Evolutionary conservation across 1,139 yeast species (phyloP), one percentile per base, ranked within the genome.

Genomic region (Nematodospora anomalae): DNA sequence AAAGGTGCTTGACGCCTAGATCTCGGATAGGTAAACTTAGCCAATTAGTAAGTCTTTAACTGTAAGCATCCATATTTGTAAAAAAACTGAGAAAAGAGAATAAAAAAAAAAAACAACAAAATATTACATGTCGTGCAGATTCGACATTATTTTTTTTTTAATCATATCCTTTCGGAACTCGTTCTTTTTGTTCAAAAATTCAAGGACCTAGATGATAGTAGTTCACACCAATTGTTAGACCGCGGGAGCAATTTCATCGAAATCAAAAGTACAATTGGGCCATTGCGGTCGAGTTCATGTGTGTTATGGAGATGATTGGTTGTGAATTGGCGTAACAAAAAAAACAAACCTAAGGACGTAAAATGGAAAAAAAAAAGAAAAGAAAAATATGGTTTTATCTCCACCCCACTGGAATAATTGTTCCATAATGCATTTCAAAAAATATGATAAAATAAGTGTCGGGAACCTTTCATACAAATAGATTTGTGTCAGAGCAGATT

Each of bases 321-420:
- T 8, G n/a, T 26, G 28, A 35, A 26, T 47, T 60, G 42, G 55
- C 54, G 40, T 59, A 52, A 38, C 53, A 69, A 42, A 61, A 54
- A 28, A 28, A 28, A 28, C 12, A n/a, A n/a, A n/a, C n/a, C n/a
- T n/a, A n/a, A n/a, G n/a, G n/a, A n/a, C n/a, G n/a, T n/a, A n/a
- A n/a, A n/a, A n/a, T n/a, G n/a, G n/a, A n/a, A n/a, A 28, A 28
- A 28, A n/a, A 28, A 28, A 28, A 15, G 12, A 28, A 28, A 28
- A 28, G 12, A 28, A 28, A 16, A 28, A 14, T 6, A 26, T 12
- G 5, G 4, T 26, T 14, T 5, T 40, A 20, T 47, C 35, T 46
- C 58, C 33, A 71, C n/a, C n/a, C n/a, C n/a, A n/a, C n/a, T n/a
- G n/a, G n/a, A n/a, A n/a, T n/a, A n/a, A n/a, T n/a, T n/a, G n/a